These are phyloP conservation scores for Nemania abortiva DNA, from an alignment of 2,329 filamentous ascomycete species.

Conservation along the genomic window DNA sequence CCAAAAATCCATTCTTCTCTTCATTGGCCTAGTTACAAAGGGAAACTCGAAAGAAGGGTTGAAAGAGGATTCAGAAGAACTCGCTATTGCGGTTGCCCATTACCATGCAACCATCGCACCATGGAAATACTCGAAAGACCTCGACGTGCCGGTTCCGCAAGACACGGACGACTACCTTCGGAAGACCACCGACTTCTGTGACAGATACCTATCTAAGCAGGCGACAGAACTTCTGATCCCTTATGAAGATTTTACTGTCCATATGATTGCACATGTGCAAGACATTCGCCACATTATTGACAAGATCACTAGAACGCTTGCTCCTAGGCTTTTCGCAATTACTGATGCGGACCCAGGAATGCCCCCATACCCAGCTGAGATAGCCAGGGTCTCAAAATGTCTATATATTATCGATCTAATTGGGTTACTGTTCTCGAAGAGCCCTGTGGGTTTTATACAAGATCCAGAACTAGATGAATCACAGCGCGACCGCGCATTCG, in stretches of 20 bases:
- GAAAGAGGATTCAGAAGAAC: no score
- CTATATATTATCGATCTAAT: constrained; percentile 9
- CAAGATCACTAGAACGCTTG: not conserved
- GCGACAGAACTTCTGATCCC: not conserved
- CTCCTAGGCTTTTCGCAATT: not conserved
- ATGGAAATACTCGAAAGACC: not conserved
- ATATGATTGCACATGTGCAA: not conserved
- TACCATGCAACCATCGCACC: not conserved
- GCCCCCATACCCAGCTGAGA: not conserved
- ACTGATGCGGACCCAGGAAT: not conserved
- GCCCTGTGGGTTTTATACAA: no score
- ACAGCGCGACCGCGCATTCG: not conserved
- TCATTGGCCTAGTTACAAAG: no score
- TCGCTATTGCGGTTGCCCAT: not conserved
- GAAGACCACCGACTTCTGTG: constrained; percentile 1
- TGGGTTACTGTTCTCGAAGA: not conserved
- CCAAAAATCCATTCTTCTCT: no score
- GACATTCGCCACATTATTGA: not conserved
- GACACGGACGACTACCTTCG: not conserved
- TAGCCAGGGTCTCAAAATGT: not conserved
- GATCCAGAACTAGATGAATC: no score
- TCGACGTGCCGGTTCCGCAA: not conserved
- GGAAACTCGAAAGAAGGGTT: no score
- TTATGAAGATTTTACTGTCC: not conserved
- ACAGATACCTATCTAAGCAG: not conserved